Conservation (phyloP, 305 asterid genomes). For the Fraxinus dipetala region DNA sequence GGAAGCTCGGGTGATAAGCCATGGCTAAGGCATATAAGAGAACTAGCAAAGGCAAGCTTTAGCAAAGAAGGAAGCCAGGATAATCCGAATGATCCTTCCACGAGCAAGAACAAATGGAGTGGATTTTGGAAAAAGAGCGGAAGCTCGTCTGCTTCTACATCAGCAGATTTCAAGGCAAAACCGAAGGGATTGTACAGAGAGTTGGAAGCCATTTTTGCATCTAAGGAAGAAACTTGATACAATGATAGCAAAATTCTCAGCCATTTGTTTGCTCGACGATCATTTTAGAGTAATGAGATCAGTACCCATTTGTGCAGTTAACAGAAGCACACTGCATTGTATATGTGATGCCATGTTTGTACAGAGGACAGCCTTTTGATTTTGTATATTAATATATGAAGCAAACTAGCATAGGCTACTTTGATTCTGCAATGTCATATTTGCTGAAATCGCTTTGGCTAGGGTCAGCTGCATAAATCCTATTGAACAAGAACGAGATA, state of each 20-base stretch:
- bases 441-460: not conserved
- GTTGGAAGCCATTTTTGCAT: constrained; percentile 86
- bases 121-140: constrained; percentile 68
- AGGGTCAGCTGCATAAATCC: not conserved
- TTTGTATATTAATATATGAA: not conserved
- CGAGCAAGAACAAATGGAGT: constrained; percentile 65
- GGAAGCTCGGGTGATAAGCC: constrained; percentile 70
- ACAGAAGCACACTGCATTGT: not conserved
- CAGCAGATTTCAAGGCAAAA: constrained; percentile 62
- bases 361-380: not conserved
- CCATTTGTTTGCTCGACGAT: not conserved
- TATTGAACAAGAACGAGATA: not conserved
- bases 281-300: not conserved
- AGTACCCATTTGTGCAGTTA: not conserved
- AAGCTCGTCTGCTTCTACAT: constrained; percentile 62
- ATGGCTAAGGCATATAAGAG: constrained; percentile 72
- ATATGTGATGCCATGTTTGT: not conserved
- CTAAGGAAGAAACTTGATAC: constrained; percentile 39
- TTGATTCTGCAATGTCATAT: not conserved
- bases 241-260: not conserved
- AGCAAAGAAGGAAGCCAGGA: constrained; percentile 50
- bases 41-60: constrained; percentile 74
- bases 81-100: constrained; percentile 54
- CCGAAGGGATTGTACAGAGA: constrained; percentile 68
- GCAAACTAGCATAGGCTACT: not conserved